phyloP scores from a whole-genome alignment of 2,329 filamentous ascomycete species.

The Mariannaea sp. region DNA sequence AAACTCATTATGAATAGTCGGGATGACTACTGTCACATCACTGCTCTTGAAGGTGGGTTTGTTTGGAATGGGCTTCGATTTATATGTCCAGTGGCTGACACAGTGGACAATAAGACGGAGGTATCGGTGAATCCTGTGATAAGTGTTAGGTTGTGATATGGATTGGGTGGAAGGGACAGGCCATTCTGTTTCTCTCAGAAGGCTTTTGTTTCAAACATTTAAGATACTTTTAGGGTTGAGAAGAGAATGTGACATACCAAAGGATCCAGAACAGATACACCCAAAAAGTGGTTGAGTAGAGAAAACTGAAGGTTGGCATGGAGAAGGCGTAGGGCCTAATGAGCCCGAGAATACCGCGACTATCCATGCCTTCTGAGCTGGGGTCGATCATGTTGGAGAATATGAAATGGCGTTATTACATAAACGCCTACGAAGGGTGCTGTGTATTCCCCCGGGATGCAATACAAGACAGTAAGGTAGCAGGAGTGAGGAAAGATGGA shows the following conservation, averaged over 20 bases:
- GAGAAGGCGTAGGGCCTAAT: conserved; percentile 25
- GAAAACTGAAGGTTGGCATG: conserved; percentile 41
- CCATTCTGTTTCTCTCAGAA: neutral
- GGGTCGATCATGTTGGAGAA: conserved; percentile 32
- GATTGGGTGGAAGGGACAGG: conserved; percentile 2
- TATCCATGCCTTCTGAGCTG: conserved; percentile 23
- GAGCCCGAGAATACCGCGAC: conserved; percentile 23
- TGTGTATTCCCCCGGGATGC: conserved; percentile 25
- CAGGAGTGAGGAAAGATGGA: conserved; percentile 17
- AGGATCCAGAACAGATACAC: conserved; percentile 48
- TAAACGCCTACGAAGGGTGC: conserved; percentile 21
- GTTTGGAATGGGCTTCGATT: conserved; percentile 79
- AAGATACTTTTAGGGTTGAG: no score
- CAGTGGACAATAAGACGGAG: conserved; percentile 83
- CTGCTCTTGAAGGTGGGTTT: conserved; percentile 78
- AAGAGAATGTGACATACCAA: conserved; percentile 49
- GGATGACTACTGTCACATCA: conserved; percentile 93
- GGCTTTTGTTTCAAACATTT: neutral
- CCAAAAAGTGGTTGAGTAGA: conserved; percentile 55
- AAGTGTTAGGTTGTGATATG: conserved; percentile 26
- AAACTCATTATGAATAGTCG: conserved; percentile 86
- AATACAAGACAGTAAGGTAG: conserved; percentile 21
- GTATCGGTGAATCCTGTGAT: conserved; percentile 82
- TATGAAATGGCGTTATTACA: conserved; percentile 21
- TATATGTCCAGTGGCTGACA: conserved; percentile 84